Conservation (phyloP, 2,329 filamentous ascomycete species). For the Xylaria sp. region DNA sequence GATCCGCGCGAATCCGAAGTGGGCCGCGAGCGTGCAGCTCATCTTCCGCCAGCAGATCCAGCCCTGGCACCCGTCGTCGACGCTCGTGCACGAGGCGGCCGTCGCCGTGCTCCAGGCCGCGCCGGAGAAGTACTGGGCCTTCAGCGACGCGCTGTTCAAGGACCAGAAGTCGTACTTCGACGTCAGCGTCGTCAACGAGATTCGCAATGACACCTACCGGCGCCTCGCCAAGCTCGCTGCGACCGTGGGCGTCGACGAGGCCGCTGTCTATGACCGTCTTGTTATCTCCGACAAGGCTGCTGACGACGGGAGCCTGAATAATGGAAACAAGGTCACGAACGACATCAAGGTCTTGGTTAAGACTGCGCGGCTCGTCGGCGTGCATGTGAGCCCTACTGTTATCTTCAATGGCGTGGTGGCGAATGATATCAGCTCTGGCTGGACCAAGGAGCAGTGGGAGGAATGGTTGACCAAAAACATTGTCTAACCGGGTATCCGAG, state of each 20-base stretch:
- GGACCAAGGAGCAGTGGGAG: constrained; percentile 81
- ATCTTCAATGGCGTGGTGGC: constrained; percentile 86
- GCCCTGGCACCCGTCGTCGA: constrained; percentile 91
- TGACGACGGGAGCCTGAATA: constrained; percentile 72
- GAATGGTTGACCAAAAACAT: constrained; percentile 74
- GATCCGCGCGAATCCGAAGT: constrained; percentile 64
- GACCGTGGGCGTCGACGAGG: constrained; percentile 71
- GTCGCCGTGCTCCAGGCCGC: constrained; percentile 76
- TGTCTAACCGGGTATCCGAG: constrained; percentile 40
- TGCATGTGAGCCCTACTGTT: constrained; percentile 91
- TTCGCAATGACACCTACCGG: constrained; percentile 81
- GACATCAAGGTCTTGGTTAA: constrained; percentile 86
- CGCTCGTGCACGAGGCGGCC: constrained; percentile 80
- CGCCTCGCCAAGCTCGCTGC: constrained; percentile 77
- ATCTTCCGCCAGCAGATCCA: constrained; percentile 92
- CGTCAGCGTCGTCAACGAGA: constrained; percentile 80
- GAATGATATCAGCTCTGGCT: constrained; percentile 77
- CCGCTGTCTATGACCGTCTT: constrained; percentile 71
- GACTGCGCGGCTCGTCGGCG: constrained; percentile 76
- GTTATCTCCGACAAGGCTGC: constrained; percentile 70
- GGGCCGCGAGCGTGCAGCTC: constrained; percentile 66
- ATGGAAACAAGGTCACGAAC: constrained; percentile 80
- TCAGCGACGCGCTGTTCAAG: constrained; percentile 68
- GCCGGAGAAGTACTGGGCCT: constrained; percentile 79
- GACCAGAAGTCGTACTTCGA: constrained; percentile 84